Evolutionary conservation across 192 early-diverging fungal species (phyloP), one percentile per base, ranked within the genome.

Genomic region (Podila epigama): DNA sequence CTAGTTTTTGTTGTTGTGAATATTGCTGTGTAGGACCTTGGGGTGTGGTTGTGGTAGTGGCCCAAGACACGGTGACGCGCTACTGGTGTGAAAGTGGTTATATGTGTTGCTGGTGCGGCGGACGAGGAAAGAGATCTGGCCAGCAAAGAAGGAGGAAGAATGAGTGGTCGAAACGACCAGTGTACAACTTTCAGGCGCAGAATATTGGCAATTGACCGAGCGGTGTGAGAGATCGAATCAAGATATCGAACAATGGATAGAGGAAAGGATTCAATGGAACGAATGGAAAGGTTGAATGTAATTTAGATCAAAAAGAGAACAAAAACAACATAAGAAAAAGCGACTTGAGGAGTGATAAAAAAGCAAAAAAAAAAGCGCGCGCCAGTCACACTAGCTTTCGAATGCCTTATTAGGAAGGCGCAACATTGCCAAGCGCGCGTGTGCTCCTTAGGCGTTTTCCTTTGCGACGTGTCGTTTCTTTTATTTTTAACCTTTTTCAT

Each of bases 121-220:
- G 28, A n/a, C n/a, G 51, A 44, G 22, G 22, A 28, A 25, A 51
- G 52, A 18, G 34, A 48, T 48, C 44, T 48, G 44, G 44, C 44
- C 6, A 48, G 44, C 20, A 48, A 15, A 48, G 44, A 32, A 25
- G 12, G 68, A 37, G 33, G 42, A 57, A 8, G 11, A 65, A 50
- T 29, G 20, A 48, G 20, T 18, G 70, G 63, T 60, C 70, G 44
- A 33, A 65, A 33, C 51, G 70, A 65, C 70, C 70, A 56, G 41
- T 65, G 70, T 28, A 57, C 36, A 3, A 56, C 25, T 22, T 37
- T 58, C 34, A 72, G 20, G 70, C 57, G 58, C 61, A 42, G 70
- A 72, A 72, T 72, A 62, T 62, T 72, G 70, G 36, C 54, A 22
- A 48, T 18, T n/a, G 25, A 48, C 44, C 44, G 44, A 22, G 16